Percentiles rank a stretch among this genome's conserved stretches.
Evolutionary conservation across 2,329 filamentous ascomycete species (phyloP).

Genomic region (Lachnellula willkommii): DNA sequence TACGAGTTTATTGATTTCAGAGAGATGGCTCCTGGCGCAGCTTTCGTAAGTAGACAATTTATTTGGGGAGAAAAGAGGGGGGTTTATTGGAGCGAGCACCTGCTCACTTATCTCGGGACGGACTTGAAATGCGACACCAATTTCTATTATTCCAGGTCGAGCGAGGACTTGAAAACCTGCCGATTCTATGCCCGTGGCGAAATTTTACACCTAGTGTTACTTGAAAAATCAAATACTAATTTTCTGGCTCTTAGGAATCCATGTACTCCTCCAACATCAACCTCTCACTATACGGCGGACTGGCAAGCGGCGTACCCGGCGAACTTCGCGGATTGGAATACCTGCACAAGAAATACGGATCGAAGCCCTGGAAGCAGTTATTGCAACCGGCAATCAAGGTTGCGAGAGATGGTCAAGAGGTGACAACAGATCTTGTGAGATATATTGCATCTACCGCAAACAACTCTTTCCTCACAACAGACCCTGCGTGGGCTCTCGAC

Average conservation of each 20-base stretch:
- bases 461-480: conserved; percentile 64
- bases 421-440: conserved; percentile 56
- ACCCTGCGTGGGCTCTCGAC: conserved; percentile 78
- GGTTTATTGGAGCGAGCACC: too few relatives aligned
- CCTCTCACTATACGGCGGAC: conserved; percentile 50
- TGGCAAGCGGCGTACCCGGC: conserved; percentile 51
- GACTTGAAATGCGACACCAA: too few relatives aligned
- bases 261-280: conserved; percentile 58
- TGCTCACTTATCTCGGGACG: too few relatives aligned
- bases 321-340: conserved; percentile 38
- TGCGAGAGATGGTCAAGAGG: conserved; percentile 55
- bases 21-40: conserved; percentile 61
- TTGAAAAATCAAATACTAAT: too few relatives aligned
- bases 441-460: conserved; percentile 46
- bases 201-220: too few relatives aligned
- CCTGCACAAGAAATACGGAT: conserved; percentile 43
- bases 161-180: too few relatives aligned
- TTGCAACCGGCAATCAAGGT: conserved; percentile 54
- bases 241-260: conserved; percentile 35
- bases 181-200: too few relatives aligned
- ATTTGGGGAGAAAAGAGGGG: too few relatives aligned
- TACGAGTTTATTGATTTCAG: conserved; percentile 67
- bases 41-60: conserved; percentile 11
- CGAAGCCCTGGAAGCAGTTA: conserved; percentile 48
- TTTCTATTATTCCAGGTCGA: too few relatives aligned